Conservation (phyloP, 2,329 filamentous ascomycete genomes). For the Lecanosticta acicola region DNA sequence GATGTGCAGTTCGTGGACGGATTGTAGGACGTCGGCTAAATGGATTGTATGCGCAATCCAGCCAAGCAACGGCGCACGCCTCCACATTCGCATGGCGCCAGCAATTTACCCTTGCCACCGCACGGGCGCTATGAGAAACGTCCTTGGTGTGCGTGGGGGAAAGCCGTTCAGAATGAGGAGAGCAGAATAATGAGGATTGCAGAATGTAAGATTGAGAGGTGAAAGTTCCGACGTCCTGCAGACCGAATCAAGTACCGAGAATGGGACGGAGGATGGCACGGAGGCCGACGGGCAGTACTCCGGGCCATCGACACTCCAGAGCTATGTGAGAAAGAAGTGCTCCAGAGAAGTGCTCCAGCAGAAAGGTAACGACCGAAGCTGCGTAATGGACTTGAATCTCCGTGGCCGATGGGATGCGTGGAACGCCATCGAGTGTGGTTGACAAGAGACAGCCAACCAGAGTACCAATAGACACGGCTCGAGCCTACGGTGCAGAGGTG, state of each 20-base stretch:
- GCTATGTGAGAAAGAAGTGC: neutral
- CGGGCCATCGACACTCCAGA: neutral
- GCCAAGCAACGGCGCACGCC: neutral
- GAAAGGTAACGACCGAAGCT: no score
- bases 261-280: neutral
- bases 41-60: neutral
- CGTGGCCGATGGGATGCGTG: no score
- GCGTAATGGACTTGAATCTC: no score
- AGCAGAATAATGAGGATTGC: no score
- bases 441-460: no score
- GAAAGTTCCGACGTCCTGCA: neutral
- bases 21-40: neutral
- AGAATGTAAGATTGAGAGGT: no score
- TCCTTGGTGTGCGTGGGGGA: neutral
- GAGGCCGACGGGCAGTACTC: neutral
- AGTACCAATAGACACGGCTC: no score
- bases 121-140: neutral
- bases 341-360: neutral
- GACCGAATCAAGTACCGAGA: neutral
- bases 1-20: neutral
- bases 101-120: neutral
- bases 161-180: neutral
- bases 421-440: no score
- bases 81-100: neutral
- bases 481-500: no score